These are phyloP conservation scores for Rhizopogon roseolus DNA, from an alignment of 768 basidiomycete genomes.

Conservation along the genomic window DNA sequence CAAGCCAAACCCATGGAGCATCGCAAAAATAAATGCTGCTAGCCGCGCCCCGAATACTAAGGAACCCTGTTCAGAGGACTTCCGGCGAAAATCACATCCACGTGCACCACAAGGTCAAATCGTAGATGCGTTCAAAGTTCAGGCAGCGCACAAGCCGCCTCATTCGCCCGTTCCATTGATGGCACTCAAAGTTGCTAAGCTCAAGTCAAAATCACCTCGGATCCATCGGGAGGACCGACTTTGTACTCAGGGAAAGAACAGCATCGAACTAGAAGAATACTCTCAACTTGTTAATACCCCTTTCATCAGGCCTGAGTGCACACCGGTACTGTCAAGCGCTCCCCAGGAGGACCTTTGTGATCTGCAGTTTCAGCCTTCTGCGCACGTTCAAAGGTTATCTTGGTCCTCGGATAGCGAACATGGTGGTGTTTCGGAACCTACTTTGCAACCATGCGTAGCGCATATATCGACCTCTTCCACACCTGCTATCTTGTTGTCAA, in stretches of 20 bases:
- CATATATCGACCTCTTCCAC: not conserved
- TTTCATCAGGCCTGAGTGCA: not conserved
- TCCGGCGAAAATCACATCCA: conserved; percentile 1
- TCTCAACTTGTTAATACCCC: not conserved
- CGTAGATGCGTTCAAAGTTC: conserved; percentile 43
- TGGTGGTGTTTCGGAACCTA: not conserved
- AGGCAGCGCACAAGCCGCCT: conserved; percentile 19
- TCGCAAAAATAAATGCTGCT: conserved; percentile 75
- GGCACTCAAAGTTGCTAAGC: not conserved
- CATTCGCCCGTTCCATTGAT: not conserved
- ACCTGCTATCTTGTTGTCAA: not conserved
- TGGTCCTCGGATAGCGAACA: not conserved
- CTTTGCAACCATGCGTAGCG: not conserved
- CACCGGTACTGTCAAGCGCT: not conserved
- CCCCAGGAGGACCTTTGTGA: not conserved
- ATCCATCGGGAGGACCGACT: conserved; percentile 16
- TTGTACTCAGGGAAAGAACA: conserved; percentile 1
- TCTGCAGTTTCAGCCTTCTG: not conserved
- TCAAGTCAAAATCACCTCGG: conserved; percentile 1
- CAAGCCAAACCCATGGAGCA: conserved; percentile 76
- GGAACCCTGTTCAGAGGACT: not conserved
- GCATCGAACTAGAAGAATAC: not conserved
- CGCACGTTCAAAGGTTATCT: not conserved
- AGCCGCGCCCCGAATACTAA: conserved; percentile 29
- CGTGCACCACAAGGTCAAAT: conserved; percentile 28